Conservation (phyloP, 2,329 filamentous ascomycete genomes). For the Penicillium expansum region DNA sequence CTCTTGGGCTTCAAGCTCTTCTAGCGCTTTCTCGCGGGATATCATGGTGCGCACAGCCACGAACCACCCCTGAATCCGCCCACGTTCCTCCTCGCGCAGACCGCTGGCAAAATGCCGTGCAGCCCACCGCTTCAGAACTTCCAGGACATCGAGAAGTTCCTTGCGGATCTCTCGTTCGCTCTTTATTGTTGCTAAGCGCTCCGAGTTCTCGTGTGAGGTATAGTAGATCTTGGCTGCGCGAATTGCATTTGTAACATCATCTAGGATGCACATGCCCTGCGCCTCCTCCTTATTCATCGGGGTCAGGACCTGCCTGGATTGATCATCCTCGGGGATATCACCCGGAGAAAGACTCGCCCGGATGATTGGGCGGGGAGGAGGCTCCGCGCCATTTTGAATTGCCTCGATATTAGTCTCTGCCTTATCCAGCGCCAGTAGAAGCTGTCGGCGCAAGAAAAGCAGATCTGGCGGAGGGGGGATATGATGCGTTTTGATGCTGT, state of each 20-base stretch:
- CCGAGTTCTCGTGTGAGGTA: conserved; percentile 82
- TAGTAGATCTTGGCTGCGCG: conserved; percentile 95
- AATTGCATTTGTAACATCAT: conserved; percentile 92
- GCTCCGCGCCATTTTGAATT: conserved; percentile 31
- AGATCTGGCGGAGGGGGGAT: conserved; percentile 82
- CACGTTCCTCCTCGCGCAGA: conserved; percentile 72
- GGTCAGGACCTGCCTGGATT: conserved; percentile 18
- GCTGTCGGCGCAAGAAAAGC: conserved; percentile 68
- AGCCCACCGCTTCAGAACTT: conserved; percentile 88
- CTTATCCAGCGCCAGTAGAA: conserved; percentile 66
- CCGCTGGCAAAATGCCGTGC: conserved; percentile 81
- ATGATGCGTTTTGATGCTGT: conserved; percentile 78
- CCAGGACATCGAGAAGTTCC: conserved; percentile 81
- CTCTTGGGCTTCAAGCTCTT: conserved; percentile 69
- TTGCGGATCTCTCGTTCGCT: conserved; percentile 80
- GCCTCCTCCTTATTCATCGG: conserved; percentile 76
- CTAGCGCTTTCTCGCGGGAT: conserved; percentile 70
- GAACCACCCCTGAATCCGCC: conserved; percentile 76
- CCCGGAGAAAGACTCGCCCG: conserved; percentile 34
- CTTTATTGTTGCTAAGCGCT: conserved; percentile 80
- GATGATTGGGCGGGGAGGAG: conserved; percentile 30
- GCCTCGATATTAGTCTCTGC: conserved; percentile 65
- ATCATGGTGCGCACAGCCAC: conserved; percentile 74
- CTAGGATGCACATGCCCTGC: conserved; percentile 86
- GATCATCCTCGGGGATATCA: conserved; percentile 42